Conservation (phyloP, 1,139 yeast species). For the Nakaseomyces sp. region DNA sequence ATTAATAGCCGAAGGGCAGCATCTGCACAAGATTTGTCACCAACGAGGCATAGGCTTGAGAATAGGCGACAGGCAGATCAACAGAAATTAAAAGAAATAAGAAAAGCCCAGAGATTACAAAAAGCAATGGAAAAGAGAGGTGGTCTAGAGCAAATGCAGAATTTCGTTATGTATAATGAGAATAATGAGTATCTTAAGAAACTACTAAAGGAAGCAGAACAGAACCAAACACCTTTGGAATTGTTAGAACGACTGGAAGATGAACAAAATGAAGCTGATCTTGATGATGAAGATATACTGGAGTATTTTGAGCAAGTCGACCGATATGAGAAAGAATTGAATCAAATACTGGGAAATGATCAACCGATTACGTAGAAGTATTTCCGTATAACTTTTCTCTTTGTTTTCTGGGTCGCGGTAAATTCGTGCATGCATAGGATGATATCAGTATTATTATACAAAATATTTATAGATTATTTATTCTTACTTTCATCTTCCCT, state of each 20-base stretch:
- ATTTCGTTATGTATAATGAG: conserved; percentile 18
- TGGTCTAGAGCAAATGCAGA: conserved; percentile 18
- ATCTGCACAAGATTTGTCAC: neutral
- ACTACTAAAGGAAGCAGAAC: conserved; percentile 15
- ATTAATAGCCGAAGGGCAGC: neutral
- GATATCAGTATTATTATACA: conserved; percentile 2
- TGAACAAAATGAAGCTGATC: conserved; percentile 13
- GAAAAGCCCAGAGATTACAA: conserved; percentile 11
- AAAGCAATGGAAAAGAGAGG: conserved; percentile 14
- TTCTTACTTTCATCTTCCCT: neutral
- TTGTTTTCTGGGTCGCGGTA: neutral
- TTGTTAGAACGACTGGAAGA: conserved; percentile 12
- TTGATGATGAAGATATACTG: conserved; percentile 18
- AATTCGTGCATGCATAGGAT: conserved; percentile 1
- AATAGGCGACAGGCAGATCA: conserved; percentile 6
- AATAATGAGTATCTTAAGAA: conserved; percentile 9
- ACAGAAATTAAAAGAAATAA: conserved; percentile 7
- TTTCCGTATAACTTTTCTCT: neutral
- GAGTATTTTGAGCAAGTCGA: conserved; percentile 14
- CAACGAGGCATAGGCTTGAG: neutral
- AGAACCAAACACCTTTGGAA: conserved; percentile 14
- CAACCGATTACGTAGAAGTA: too few species aligned
- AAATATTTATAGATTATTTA: conserved; percentile 1
- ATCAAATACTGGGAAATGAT: conserved; percentile 9
- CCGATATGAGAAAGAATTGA: conserved; percentile 13